Percentiles rank a stretch among this genome's conserved stretches.
Conservation (phyloP, 2,329 filamentous ascomycete species). For the Hymenoscyphus albidus region DNA sequence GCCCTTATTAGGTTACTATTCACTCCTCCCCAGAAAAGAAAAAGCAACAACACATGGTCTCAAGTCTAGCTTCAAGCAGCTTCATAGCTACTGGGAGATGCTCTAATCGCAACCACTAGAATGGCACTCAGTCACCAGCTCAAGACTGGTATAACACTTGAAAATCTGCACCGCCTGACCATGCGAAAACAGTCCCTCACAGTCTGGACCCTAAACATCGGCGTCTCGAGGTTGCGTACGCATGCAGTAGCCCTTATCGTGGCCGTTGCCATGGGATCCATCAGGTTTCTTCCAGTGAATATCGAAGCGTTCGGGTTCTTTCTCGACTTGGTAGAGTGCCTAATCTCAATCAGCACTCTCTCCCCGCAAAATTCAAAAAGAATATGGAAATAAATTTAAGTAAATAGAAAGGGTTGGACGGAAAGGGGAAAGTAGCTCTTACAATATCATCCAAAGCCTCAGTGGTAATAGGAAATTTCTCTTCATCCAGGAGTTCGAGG, state of each 20-base stretch:
- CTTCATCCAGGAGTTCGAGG: background rate
- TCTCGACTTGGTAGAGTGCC: background rate
- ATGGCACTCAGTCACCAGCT: background rate
- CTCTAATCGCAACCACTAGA: background rate
- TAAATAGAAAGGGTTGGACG: too few species aligned
- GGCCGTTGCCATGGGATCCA: background rate
- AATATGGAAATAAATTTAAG: too few species aligned
- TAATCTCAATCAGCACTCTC: background rate
- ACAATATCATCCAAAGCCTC: background rate
- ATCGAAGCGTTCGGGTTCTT: background rate
- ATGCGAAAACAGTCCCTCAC: background rate
- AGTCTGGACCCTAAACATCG: background rate
- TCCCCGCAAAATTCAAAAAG: too few species aligned
- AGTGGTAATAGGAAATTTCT: background rate
- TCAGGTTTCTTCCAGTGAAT: background rate
- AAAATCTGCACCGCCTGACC: background rate
- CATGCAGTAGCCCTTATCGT: background rate
- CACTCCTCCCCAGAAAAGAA: too few species aligned
- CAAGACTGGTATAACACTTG: background rate
- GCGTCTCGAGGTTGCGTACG: background rate
- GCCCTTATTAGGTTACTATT: too few species aligned
- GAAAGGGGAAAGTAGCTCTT: background rate
- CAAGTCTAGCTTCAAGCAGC: too few species aligned
- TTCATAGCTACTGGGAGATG: background rate
- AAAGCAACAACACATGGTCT: too few species aligned